Evolutionary conservation across 176 grass and related monocot species (phyloP).

Genomic region (Alopecurus myosuroides): DNA sequence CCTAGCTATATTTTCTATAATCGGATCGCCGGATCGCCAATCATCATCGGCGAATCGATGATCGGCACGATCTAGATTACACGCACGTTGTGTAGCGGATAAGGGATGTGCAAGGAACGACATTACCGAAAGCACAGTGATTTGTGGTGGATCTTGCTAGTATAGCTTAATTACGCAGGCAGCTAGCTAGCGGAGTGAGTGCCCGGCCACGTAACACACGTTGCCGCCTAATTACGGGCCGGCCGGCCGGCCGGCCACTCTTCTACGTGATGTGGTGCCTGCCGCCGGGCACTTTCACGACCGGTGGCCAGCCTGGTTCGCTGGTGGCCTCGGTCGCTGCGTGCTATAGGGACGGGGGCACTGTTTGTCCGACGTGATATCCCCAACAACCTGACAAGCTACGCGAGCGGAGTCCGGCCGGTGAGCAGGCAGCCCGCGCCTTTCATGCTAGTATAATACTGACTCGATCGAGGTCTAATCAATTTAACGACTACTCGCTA

Average conservation of each 20-base stretch:
- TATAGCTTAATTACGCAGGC: background rate
- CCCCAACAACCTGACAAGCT: slow-evolving; percentile 39
- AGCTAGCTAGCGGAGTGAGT: background rate
- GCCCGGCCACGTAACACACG: background rate
- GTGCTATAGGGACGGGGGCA: slow-evolving; percentile 2
- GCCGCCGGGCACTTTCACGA: slow-evolving; percentile 30
- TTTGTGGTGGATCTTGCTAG: background rate
- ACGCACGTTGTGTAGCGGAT: background rate
- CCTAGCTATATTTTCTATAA: background rate
- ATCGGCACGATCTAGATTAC: slow-evolving; percentile 17
- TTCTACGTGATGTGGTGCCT: background rate
- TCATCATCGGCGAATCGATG: background rate
- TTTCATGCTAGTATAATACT: slow-evolving; percentile 10
- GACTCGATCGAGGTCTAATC: slow-evolving; percentile 3
- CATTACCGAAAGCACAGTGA: background rate
- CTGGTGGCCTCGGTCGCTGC: slow-evolving; percentile 25
- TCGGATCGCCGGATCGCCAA: slow-evolving; percentile 1
- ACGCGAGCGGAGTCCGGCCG: background rate
- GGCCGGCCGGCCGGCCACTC: background rate
- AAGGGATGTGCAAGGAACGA: background rate
- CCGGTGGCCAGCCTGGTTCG: slow-evolving; percentile 28
- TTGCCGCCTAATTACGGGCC: background rate
- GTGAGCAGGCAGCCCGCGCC: slow-evolving; percentile 18
- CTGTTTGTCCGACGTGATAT: slow-evolving; percentile 20
- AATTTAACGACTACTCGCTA: background rate